These are phyloP conservation scores for Hevea brasiliensis DNA, from an alignment of 345 rosid species.

Conservation along the genomic window DNA sequence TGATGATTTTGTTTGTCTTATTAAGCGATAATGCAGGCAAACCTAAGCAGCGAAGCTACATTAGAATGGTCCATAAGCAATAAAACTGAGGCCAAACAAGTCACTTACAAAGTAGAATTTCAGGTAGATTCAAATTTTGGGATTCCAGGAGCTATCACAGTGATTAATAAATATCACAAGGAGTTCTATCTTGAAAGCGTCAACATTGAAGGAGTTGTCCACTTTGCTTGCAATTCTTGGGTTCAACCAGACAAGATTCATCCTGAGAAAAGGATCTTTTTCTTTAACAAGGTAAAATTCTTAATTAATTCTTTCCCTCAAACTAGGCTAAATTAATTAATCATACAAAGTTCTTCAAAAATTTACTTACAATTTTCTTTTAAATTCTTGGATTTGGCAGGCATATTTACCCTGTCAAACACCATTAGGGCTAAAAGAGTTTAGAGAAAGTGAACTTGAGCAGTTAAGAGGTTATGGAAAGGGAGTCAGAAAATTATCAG, in stretches of 20 bases:
- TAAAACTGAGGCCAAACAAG: conserved; percentile 61
- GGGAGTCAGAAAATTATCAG: conserved; percentile 70
- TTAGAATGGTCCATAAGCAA: conserved; percentile 79
- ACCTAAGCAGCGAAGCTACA: conserved; percentile 65
- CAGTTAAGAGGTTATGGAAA: conserved; percentile 60
- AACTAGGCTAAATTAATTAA: no score
- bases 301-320: no score
- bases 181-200: conserved; percentile 85
- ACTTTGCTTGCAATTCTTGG: conserved; percentile 94
- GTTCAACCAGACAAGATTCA: conserved; percentile 68
- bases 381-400: conserved; percentile 33
- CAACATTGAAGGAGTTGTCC: conserved; percentile 75
- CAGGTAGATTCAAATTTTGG: conserved; percentile 69
- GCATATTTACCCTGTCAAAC: conserved; percentile 80
- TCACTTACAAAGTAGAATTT: conserved; percentile 79
- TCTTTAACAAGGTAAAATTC: conserved; percentile 61
- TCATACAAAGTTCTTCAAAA: no score
- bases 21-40: conserved; percentile 43
- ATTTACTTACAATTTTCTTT: neutral
- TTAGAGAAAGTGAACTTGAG: conserved; percentile 67
- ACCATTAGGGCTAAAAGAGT: conserved; percentile 58
- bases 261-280: conserved; percentile 66
- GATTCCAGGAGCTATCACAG: conserved; percentile 77
- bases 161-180: conserved; percentile 72
- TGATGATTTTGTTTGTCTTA: neutral